Percentiles rank a stretch among this genome's conserved stretches.
Evolutionary conservation across 2,329 filamentous ascomycete species (phyloP).

Genomic region (Penicillium oxalicum): DNA sequence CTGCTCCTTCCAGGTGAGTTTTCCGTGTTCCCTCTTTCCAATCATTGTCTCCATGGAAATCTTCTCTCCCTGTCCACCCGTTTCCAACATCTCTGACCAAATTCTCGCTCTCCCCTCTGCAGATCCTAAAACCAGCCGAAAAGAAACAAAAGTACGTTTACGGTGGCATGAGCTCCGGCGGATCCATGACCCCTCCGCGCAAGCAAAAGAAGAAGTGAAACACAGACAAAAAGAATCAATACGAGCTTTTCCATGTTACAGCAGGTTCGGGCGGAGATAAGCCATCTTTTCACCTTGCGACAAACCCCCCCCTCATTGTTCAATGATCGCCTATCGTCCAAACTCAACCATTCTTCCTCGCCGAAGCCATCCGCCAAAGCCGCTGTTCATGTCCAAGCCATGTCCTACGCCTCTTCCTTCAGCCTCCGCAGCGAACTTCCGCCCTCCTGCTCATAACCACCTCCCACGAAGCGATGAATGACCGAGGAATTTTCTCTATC

Average conservation of each 20-base stretch:
- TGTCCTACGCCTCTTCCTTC: conserved; percentile 11
- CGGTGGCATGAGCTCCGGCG: conserved; percentile 64
- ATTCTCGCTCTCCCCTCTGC: conserved; percentile 8
- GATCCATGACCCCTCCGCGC: conserved; percentile 64
- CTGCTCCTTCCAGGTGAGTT: conserved; percentile 90
- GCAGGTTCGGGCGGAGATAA: conserved; percentile 96
- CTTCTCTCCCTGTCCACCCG: no score
- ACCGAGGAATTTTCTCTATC: conserved; percentile 17
- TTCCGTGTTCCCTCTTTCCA: not conserved
- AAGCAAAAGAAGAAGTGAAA: conserved; percentile 65
- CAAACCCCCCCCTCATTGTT: not conserved
- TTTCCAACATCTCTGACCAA: conserved; percentile 8
- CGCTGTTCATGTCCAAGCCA: conserved; percentile 2
- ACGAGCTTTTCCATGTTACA: conserved; percentile 64
- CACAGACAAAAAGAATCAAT: conserved; percentile 54
- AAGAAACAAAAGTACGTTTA: conserved; percentile 99
- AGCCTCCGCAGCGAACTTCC: conserved; percentile 16
- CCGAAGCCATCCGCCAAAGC: not conserved
- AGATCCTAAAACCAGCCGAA: conserved; percentile 99
- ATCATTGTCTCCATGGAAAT: no score
- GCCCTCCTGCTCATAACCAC: conserved; percentile 10
- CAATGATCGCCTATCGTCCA: conserved; percentile 3
- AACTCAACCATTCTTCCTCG: conserved; percentile 3
- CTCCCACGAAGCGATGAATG: conserved; percentile 22
- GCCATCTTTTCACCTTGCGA: conserved; percentile 15